Conservation (phyloP, 1,139 yeast genomes). For the Yueomyces sp. region DNA sequence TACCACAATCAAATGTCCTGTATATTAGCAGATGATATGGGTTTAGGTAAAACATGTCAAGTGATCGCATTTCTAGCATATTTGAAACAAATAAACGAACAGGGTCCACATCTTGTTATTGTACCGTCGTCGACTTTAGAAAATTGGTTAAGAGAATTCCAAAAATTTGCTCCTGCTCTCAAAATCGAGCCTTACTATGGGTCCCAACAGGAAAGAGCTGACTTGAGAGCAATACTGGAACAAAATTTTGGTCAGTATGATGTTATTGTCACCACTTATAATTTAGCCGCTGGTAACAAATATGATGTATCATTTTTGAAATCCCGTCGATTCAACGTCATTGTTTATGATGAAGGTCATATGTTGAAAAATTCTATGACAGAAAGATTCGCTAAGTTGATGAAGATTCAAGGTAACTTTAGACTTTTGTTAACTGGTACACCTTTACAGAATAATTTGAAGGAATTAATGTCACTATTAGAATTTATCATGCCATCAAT, state of each 20-base stretch:
- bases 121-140: conserved; percentile 96
- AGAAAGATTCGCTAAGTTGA: conserved; percentile 75
- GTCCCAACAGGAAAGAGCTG: conserved; percentile 70
- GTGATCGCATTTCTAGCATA: conserved; percentile 88
- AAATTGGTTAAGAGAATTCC: conserved; percentile 92
- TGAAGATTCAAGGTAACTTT: conserved; percentile 71
- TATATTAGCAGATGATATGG: conserved; percentile 97
- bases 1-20: conserved; percentile 75
- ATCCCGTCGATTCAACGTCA: conserved; percentile 64
- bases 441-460: conserved; percentile 84
- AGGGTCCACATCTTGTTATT: conserved; percentile 72
- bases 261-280: conserved; percentile 88
- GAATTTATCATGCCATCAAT: conserved; percentile 82
- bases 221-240: conserved; percentile 55
- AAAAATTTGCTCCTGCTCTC: conserved; percentile 72
- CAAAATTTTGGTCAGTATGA: conserved; percentile 54
- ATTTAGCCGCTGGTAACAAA: conserved; percentile 78
- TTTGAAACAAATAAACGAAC: conserved; percentile 47
- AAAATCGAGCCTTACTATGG: conserved; percentile 92
- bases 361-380: conserved; percentile 82
- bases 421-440: conserved; percentile 88
- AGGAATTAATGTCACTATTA: conserved; percentile 77
- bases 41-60: conserved; percentile 92
- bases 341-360: conserved; percentile 96
- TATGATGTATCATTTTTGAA: conserved; percentile 70